Percentiles rank a stretch among this genome's conserved stretches.
Evolutionary conservation across 2,329 filamentous ascomycete genomes (phyloP).

Genomic region (Thermoascus crustaceus): DNA sequence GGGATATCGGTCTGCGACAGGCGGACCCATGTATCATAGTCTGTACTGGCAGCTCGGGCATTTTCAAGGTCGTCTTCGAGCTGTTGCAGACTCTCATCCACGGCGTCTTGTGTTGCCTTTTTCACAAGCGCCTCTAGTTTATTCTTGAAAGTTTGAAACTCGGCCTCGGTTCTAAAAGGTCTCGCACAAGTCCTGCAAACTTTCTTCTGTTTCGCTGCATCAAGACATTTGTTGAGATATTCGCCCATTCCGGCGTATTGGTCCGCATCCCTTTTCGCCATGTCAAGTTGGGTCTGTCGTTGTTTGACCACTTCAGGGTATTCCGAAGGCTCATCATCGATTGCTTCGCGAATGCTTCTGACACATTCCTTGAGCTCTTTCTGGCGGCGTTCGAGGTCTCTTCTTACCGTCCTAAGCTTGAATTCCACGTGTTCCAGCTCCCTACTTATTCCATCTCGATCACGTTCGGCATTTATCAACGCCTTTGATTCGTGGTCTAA

Average conservation of each 20-base stretch:
- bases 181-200: constrained; percentile 70
- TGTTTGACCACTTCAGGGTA: constrained; percentile 47
- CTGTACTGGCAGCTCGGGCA: constrained; percentile 55
- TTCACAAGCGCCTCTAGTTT: constrained; percentile 54
- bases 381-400: constrained; percentile 56
- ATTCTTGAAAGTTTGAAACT: constrained; percentile 55
- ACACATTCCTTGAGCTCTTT: constrained; percentile 56
- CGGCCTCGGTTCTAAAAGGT: constrained; percentile 52
- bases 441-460: constrained; percentile 61
- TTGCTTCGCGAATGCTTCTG: constrained; percentile 51
- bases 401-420: constrained; percentile 57
- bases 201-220: constrained; percentile 58
- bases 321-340: constrained; percentile 44
- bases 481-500: constrained; percentile 50
- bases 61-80: constrained; percentile 54
- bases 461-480: constrained; percentile 57
- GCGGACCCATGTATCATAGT: constrained; percentile 67
- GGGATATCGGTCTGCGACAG: constrained; percentile 63
- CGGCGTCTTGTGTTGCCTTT: constrained; percentile 46
- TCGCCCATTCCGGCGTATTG: constrained; percentile 59
- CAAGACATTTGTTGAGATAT: constrained; percentile 63
- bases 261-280: constrained; percentile 55
- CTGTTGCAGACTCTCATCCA: constrained; percentile 55
- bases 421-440: constrained; percentile 71
- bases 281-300: constrained; percentile 44